Evolutionary conservation across 2,329 filamentous ascomycete species (phyloP), one percentile per base, ranked within the genome.

Genomic region (Tricladium varicosporioides): DNA sequence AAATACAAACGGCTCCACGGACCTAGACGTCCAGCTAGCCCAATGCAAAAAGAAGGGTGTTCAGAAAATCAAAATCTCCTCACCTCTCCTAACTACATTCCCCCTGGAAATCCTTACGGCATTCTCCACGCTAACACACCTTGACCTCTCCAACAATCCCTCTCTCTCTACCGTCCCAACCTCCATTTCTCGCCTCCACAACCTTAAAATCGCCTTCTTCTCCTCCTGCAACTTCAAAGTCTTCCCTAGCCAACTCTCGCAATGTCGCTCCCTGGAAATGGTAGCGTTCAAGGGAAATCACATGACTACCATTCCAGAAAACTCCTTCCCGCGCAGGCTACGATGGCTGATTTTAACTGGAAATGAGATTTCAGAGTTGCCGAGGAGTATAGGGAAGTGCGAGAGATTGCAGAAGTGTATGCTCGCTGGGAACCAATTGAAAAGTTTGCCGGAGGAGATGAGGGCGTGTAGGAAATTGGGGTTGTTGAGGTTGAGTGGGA

Each of bases 301-400:
- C 53, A 80, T 80, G 76, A 61, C 61, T 5, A 61, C 63, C 5
- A 68, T 80, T 22, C 74, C 75, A 13, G 75, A 77, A 57, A 68
- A 69, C 32, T 63, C 74, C 11, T 66, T 80, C 15, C 77, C 78
- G 8, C 69, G 70, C 7, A 71, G 65, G 9, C 68, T 80, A 15
- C 70, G 76, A n/a, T 79, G 76, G 74, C 67, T 80, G 42, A 78
- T 80, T 51, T 67, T 80, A 11, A 80, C 77, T 15, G 72, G 76
- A 61, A 80, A 80, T 64, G 58, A 63, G 42, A 72, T 80, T 43
- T 57, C 59, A 2, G 53, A 59, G 7, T 65, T 80, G 7, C 76
- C 77, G 0, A 61, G 60, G 15, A 75, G 71, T 63, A 75, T 80
- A 48, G 75, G 76, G 9, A 65, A 65, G 16, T 80, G 77, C 56